Conservation (phyloP, 2,329 filamentous ascomycete genomes). For the Phialophora verrucosa region DNA sequence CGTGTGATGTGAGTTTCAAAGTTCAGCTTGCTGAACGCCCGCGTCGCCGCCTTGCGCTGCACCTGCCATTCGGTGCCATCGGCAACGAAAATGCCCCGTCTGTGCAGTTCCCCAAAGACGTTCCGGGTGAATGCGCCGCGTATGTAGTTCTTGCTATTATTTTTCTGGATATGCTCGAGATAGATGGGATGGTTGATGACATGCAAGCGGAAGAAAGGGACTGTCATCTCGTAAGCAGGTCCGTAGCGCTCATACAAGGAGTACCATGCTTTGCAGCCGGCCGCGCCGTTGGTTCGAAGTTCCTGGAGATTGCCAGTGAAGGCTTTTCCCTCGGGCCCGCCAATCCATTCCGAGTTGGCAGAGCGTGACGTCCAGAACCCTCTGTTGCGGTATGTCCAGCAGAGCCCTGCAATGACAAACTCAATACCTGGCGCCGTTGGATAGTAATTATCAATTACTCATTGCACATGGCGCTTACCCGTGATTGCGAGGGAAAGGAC, state of each 20-base stretch:
- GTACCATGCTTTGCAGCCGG: constrained; percentile 31
- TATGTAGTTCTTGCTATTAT: constrained; percentile 30
- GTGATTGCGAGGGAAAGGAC: not conserved
- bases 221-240: constrained; percentile 29
- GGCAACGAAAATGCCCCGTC: constrained; percentile 28
- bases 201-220: constrained; percentile 32
- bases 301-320: constrained; percentile 28
- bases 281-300: constrained; percentile 26
- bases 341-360: constrained; percentile 28
- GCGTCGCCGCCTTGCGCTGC: constrained; percentile 28
- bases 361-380: constrained; percentile 28
- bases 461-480: not conserved
- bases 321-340: constrained; percentile 24
- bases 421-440: not conserved
- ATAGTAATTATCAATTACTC: not conserved
- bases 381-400: constrained; percentile 26
- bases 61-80: constrained; percentile 26
- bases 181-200: constrained; percentile 31
- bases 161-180: constrained; percentile 30
- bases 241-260: constrained; percentile 25
- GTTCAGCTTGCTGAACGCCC: constrained; percentile 31
- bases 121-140: constrained; percentile 27
- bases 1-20: constrained; percentile 30
- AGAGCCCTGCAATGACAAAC: constrained; percentile 25
- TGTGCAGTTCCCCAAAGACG: constrained; percentile 23